These are phyloP conservation scores for Trametes hirsuta DNA, from an alignment of 1,284 basidiomycete genomes.

Conservation along the genomic window DNA sequence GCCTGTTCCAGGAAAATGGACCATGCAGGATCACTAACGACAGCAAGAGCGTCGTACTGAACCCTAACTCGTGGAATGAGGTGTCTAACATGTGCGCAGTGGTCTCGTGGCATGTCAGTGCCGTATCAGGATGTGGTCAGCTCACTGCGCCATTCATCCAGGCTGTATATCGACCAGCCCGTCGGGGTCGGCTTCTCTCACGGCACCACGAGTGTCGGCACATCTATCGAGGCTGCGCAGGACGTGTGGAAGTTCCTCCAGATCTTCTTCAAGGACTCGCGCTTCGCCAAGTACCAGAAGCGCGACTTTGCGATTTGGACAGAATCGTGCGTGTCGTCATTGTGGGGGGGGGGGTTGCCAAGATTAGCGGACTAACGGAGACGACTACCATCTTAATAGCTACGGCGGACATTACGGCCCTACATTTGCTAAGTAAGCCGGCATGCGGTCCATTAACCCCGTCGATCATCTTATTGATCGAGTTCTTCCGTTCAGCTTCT, in stretches of 20 bases:
- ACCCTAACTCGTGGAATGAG: slow-evolving; percentile 67
- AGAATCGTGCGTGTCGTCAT: slow-evolving; percentile 46
- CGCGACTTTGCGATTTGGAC: slow-evolving; percentile 63
- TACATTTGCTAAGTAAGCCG: slow-evolving; percentile 55
- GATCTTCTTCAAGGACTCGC: slow-evolving; percentile 60
- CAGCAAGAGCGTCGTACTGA: slow-evolving; percentile 50
- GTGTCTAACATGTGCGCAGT: slow-evolving; percentile 51
- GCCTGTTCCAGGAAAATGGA: slow-evolving; percentile 66
- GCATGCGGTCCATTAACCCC: not conserved
- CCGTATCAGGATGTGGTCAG: not conserved
- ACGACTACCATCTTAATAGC: slow-evolving; percentile 29
- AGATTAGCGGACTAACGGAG: not conserved
- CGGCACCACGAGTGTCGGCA: slow-evolving; percentile 49
- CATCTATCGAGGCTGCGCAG: slow-evolving; percentile 53
- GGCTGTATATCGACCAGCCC: slow-evolving; percentile 61
- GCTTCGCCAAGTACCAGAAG: slow-evolving; percentile 54
- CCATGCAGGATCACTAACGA: slow-evolving; percentile 66
- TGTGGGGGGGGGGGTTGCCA: too few species aligned
- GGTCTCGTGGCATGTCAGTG: not conserved
- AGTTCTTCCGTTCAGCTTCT: slow-evolving; percentile 40
- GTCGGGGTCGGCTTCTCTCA: slow-evolving; percentile 65
- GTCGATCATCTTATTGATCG: not conserved
- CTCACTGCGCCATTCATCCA: slow-evolving; percentile 2
- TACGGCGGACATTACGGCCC: slow-evolving; percentile 71
- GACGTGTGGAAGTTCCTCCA: slow-evolving; percentile 69